These are phyloP conservation scores for Penicillium turbatum DNA, from an alignment of 495 filamentous ascomycete genomes.

Conservation along the genomic window DNA sequence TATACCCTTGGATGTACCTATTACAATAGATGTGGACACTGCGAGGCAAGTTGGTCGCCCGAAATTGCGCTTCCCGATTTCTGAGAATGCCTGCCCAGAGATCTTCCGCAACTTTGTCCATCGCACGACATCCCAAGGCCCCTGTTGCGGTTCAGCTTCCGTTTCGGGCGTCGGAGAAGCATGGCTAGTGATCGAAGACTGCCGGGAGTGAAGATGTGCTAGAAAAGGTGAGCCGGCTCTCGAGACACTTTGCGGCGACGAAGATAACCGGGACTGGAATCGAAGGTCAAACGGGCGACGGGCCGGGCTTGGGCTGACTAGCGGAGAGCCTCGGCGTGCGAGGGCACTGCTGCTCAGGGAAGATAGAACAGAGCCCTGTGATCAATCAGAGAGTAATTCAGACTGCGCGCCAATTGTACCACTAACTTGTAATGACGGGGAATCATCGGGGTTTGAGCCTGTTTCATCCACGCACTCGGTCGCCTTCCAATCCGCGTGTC, in stretches of 20 bases:
- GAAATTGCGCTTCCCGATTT: slow-evolving; percentile 87
- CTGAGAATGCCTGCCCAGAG: slow-evolving; percentile 87
- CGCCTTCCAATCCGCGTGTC: slow-evolving; percentile 16
- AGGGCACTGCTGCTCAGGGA: slow-evolving; percentile 65
- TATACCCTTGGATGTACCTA: slow-evolving; percentile 92
- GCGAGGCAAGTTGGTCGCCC: slow-evolving; percentile 85
- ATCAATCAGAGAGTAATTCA: slow-evolving; percentile 22
- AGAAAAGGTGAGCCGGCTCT: slow-evolving; percentile 77
- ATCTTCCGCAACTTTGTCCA: slow-evolving; percentile 95
- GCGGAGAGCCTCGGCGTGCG: slow-evolving; percentile 45
- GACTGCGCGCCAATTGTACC: slow-evolving; percentile 19
- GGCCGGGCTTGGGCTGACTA: slow-evolving; percentile 65
- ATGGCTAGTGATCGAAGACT: slow-evolving; percentile 63
- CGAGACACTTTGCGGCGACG: slow-evolving; percentile 54
- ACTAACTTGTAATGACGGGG: slow-evolving; percentile 78
- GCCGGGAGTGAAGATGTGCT: slow-evolving; percentile 67
- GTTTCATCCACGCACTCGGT: slow-evolving; percentile 45
- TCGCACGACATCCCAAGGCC: slow-evolving; percentile 92
- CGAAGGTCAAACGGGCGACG: slow-evolving; percentile 90
- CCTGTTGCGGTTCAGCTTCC: slow-evolving; percentile 59
- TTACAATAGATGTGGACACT: slow-evolving; percentile 83
- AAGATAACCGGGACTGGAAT: slow-evolving; percentile 80
- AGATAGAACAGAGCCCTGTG: slow-evolving; percentile 75
- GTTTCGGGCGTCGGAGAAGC: slow-evolving; percentile 46
- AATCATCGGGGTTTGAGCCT: slow-evolving; percentile 78